Conservation (phyloP, 2,329 filamentous ascomycete genomes). For the Curvularia sp. region DNA sequence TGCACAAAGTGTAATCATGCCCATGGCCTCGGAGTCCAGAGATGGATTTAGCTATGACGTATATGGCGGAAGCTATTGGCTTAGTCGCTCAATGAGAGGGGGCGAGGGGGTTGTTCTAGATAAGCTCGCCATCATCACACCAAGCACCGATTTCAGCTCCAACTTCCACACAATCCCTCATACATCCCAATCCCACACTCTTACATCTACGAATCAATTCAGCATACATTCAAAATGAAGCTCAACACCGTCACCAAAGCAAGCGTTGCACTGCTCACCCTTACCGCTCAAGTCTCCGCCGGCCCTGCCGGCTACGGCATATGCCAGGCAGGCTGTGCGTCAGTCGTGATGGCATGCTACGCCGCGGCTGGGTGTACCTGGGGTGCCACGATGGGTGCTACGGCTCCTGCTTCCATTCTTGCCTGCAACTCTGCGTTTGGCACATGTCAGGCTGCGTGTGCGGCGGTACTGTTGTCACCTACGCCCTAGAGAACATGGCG, state of each 20-base stretch:
- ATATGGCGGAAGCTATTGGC: not conserved
- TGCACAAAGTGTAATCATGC: constrained; percentile 5
- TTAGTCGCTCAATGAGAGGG: constrained; percentile 6
- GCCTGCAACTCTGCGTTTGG: constrained; percentile 58
- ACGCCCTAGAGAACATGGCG: constrained; percentile 32
- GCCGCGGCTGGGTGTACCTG: constrained; percentile 54
- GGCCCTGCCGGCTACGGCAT: constrained; percentile 53
- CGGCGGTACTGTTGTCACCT: constrained; percentile 43
- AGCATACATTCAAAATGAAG: not conserved
- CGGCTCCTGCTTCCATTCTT: constrained; percentile 52
- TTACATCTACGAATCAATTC: not conserved
- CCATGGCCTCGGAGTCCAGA: not conserved
- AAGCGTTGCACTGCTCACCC: not conserved
- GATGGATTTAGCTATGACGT: constrained; percentile 10
- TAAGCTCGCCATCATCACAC: constrained; percentile 6
- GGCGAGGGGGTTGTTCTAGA: constrained; percentile 1
- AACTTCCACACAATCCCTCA: no score
- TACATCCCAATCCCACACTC: no score
- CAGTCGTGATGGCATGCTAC: constrained; percentile 57
- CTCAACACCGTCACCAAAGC: not conserved
- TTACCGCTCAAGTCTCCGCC: constrained; percentile 17
- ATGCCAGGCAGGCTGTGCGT: constrained; percentile 58
- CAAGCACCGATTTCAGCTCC: no score
- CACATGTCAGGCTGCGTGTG: constrained; percentile 56
- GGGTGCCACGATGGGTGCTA: constrained; percentile 49